Evolutionary conservation across 768 basidiomycete genomes (phyloP).

Genomic region (Crassisporium funariophilum): DNA sequence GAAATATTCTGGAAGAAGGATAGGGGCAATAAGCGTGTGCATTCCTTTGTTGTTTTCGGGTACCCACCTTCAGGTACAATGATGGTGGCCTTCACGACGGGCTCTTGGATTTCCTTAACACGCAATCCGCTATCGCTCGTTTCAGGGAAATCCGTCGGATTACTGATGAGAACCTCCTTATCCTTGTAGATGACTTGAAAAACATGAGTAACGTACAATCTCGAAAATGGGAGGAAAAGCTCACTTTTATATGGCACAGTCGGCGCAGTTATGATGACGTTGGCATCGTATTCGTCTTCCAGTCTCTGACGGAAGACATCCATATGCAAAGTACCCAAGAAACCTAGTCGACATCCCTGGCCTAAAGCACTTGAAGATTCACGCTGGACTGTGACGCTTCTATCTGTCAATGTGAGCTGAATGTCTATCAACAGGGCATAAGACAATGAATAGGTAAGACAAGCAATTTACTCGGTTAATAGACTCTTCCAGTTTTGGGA

Average conservation of each 20-base stretch:
- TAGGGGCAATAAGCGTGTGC: background rate
- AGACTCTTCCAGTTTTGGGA: constrained; percentile 93
- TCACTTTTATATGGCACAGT: constrained; percentile 91
- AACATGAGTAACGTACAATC: constrained; percentile 7
- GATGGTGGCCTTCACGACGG: constrained; percentile 90
- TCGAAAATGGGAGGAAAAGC: constrained; percentile 11
- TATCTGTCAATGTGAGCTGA: constrained; percentile 82
- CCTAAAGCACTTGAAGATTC: constrained; percentile 95
- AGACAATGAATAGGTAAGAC: constrained; percentile 13
- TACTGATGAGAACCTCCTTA: constrained; percentile 70
- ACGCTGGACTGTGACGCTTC: constrained; percentile 86
- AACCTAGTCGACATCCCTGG: constrained; percentile 93
- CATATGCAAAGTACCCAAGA: constrained; percentile 95
- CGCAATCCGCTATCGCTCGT: constrained; percentile 57
- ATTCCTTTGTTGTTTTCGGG: background rate
- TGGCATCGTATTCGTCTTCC: constrained; percentile 95
- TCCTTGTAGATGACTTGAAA: constrained; percentile 74
- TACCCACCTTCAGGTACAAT: constrained; percentile 86
- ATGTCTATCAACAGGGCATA: constrained; percentile 11
- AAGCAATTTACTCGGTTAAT: constrained; percentile 71
- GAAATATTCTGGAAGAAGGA: constrained; percentile 66
- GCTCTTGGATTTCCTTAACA: constrained; percentile 84
- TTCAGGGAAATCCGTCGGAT: constrained; percentile 96
- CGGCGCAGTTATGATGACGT: constrained; percentile 93
- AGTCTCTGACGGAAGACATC: constrained; percentile 93